Evolutionary conservation across 177 flowering plant species (phyloP).

Genomic region (Vitis hybrid): DNA sequence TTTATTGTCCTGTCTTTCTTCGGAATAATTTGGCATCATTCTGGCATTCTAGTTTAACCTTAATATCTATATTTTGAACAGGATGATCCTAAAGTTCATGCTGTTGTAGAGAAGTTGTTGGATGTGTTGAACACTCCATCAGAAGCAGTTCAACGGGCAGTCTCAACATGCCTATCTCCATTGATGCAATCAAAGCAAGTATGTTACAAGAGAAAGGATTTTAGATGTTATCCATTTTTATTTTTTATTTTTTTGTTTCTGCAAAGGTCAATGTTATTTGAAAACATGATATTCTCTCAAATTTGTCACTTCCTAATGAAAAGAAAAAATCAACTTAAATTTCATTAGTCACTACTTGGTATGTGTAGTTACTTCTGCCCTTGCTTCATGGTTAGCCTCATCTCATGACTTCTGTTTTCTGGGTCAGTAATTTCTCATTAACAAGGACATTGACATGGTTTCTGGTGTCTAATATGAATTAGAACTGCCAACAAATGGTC

Average conservation of each 20-base stretch:
- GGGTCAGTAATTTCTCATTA: too few species aligned
- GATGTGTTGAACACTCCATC: slow-evolving; percentile 98
- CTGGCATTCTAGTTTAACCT: background rate
- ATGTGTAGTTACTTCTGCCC: too few species aligned
- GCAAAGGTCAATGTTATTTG: background rate
- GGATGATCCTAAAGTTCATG: slow-evolving; percentile 95
- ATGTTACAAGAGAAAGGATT: slow-evolving; percentile 18
- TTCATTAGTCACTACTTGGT: too few species aligned
- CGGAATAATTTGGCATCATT: background rate
- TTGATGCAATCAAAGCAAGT: slow-evolving; percentile 88
- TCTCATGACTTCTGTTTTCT: too few species aligned
- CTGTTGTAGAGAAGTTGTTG: slow-evolving; percentile 92
- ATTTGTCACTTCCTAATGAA: background rate
- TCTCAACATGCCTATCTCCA: slow-evolving; percentile 88
- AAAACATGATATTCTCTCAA: background rate
- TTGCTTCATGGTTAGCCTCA: too few species aligned
- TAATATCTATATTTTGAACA: slow-evolving; percentile 26
- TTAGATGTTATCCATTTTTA: background rate
- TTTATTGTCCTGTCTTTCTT: background rate
- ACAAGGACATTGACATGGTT: background rate
- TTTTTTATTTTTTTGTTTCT: slow-evolving; percentile 5
- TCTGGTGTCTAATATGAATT: background rate
- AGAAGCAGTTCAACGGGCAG: slow-evolving; percentile 98
- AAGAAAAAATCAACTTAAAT: background rate
- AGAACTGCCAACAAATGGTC: background rate